phyloP scores from a whole-genome alignment of 75 land plant genomes.

The Pseudotsuga menziesii region DNA sequence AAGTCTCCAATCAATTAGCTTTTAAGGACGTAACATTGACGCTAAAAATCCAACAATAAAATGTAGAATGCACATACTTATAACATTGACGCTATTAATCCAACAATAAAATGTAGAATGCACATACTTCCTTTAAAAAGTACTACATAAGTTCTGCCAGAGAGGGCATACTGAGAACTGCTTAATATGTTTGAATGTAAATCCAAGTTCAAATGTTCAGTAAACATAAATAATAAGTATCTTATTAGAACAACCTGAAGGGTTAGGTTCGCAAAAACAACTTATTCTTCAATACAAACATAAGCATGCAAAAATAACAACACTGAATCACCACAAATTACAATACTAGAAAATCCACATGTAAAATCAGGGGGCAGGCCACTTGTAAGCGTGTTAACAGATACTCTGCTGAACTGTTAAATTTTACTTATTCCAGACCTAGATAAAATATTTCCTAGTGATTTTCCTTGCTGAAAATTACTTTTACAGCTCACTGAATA shows the following conservation, averaged over 20 bases:
- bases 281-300: background rate
- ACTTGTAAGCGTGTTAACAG: background rate
- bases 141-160: background rate
- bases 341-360: background rate
- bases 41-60: background rate
- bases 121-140: background rate
- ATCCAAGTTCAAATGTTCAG: background rate
- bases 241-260: background rate
- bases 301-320: background rate
- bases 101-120: background rate
- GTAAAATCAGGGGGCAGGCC: background rate
- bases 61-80: background rate
- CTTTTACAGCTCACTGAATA: no score
- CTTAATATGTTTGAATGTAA: background rate
- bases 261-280: no score
- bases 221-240: background rate
- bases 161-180: background rate
- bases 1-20: background rate
- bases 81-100: background rate
- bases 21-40: background rate
- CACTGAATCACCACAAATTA: background rate
- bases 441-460: no score
- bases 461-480: no score
- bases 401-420: background rate
- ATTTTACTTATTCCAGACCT: no score